phyloP scores from a whole-genome alignment of 257 asterid genomes.

The Ilex aquifolium region DNA sequence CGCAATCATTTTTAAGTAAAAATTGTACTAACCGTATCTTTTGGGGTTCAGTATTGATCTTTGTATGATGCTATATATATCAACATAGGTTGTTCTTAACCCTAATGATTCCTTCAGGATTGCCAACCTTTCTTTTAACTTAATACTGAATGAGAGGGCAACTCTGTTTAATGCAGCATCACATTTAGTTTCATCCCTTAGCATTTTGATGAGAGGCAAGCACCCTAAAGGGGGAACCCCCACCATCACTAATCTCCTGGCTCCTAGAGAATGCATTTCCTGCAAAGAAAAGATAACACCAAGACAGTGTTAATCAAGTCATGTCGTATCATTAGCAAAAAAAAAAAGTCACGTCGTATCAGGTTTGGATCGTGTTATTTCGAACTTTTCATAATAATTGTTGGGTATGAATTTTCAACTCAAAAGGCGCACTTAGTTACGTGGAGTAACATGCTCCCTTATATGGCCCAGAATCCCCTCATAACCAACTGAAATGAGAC shows the following conservation, averaged over 20 bases:
- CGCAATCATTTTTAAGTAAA: too few species aligned
- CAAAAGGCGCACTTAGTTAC: too few species aligned
- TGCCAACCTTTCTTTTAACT: conserved; percentile 20
- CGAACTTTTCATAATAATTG: too few species aligned
- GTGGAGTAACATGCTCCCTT: too few species aligned
- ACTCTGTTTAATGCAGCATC: conserved; percentile 31
- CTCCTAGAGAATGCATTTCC: conserved; percentile 39
- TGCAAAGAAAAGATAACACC: not conserved
- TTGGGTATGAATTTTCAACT: too few species aligned
- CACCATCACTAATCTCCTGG: conserved; percentile 36
- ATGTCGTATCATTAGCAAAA: too few species aligned
- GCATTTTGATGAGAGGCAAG: conserved; percentile 29
- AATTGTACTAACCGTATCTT: conserved; percentile 26
- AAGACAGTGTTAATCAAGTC: too few species aligned
- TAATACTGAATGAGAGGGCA: conserved; percentile 34
- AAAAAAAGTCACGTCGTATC: too few species aligned
- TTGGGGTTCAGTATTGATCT: conserved; percentile 30
- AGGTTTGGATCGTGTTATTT: too few species aligned
- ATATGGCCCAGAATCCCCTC: too few species aligned
- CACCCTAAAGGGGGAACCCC: conserved; percentile 51
- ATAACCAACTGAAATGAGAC: too few species aligned
- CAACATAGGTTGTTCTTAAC: conserved; percentile 23
- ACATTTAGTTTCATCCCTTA: conserved; percentile 26
- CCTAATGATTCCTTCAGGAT: conserved; percentile 15
- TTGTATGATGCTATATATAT: conserved; percentile 24